phyloP scores from a whole-genome alignment of 306 rosid genomes.

The Prinsepia uniflora region DNA sequence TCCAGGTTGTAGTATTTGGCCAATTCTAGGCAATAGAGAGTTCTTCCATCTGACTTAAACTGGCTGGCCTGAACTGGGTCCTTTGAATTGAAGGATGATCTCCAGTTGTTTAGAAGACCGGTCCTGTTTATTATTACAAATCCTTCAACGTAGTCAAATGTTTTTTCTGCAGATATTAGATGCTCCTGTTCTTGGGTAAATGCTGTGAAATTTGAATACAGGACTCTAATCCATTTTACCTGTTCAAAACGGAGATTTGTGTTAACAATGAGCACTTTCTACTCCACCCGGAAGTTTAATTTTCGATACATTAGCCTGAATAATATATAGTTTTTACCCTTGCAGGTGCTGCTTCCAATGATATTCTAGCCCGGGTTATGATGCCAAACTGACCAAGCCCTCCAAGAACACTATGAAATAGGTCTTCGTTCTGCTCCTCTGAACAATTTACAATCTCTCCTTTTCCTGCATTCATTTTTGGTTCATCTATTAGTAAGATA shows the following conservation, averaged over 20 bases:
- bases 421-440: conserved; percentile 58
- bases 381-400: conserved; percentile 98
- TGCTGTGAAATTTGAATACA: conserved; percentile 47
- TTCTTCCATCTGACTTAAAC: conserved; percentile 84
- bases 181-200: conserved; percentile 79
- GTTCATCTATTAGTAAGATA: conserved; percentile 17
- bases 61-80: conserved; percentile 81
- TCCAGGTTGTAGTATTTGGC: conserved; percentile 70
- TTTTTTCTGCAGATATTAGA: conserved; percentile 50
- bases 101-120: conserved; percentile 86
- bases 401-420: conserved; percentile 90
- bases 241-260: conserved; percentile 23
- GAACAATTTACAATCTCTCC: conserved; percentile 82
- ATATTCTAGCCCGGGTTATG: conserved; percentile 77
- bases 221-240: conserved; percentile 76
- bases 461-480: conserved; percentile 61
- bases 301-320: conserved; percentile 3
- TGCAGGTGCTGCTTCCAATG: conserved; percentile 77
- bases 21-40: conserved; percentile 80
- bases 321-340: conserved; percentile 38
- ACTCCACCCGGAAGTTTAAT: neutral
- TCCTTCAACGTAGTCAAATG: conserved; percentile 85
- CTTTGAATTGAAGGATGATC: conserved; percentile 84
- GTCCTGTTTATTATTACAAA: conserved; percentile 91
- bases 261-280: neutral